Evolutionary conservation across 2,329 filamentous ascomycete species (phyloP), one percentile per base, ranked within the genome.

Genomic region (Alternaria gaisen): DNA sequence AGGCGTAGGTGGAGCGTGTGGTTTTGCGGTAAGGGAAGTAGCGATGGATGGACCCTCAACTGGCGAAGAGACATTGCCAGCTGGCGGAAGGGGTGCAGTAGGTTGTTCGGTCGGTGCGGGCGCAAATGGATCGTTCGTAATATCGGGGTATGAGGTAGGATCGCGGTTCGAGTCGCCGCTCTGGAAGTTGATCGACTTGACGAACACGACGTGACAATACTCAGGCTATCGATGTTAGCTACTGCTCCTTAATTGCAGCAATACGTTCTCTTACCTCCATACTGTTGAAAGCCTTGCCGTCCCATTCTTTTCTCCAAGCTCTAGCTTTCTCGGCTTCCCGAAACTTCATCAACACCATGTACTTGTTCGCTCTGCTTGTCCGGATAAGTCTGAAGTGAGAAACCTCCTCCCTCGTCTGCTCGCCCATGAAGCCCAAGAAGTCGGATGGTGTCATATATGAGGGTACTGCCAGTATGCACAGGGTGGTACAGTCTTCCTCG

Each of bases 261-360:
- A 8, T 26, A 3, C 16, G 30, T 14, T 51, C 18, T 78, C 83
- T 72, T 80, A 92, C 92, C 85, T 96, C 93, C 85, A 97, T 92
- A 61, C 88, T 90, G 73, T 96, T 97, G 76, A 98, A 98, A 0
- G 94, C 87, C 76, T 92, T 95, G 18, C 95, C 95, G 78, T 98
- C 95, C 85, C 94, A 97, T 69, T 92, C 90, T 63, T 85, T 88
- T 72, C 91, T 90, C 90, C 94, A 99, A 53, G 88, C 86, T 70
- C 85, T 88, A 14, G 95, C 95, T 64, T 87, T 88, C 71, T 86
- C 87, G 30, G 87, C 86, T 66, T 91, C 89, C 48, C 92, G 87
- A 76, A 98, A 97, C 80, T 97, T 97, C 87, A 99, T 91, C 63
- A 99, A 83, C 26, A 97, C 94, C 84, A 99, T 91, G 81, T 98